Evolutionary conservation across 495 filamentous ascomycete genomes (phyloP).

Genomic region (Podospora australis): DNA sequence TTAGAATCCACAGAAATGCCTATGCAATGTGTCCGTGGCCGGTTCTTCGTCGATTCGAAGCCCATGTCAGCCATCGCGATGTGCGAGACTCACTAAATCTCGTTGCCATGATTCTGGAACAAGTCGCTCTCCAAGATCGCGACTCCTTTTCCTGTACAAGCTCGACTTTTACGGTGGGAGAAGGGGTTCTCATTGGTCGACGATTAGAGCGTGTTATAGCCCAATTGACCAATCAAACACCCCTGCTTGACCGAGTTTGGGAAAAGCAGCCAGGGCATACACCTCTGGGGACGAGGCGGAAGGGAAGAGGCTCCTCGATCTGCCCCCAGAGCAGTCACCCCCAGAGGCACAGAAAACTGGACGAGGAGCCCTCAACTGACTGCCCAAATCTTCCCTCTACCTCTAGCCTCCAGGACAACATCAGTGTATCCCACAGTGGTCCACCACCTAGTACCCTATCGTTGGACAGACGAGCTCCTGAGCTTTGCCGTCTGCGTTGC

Average conservation of each 20-base stretch:
- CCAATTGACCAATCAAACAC: constrained; percentile 15
- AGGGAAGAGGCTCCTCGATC: constrained; percentile 9
- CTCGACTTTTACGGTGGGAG: constrained; percentile 7
- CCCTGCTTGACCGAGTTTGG: constrained; percentile 7
- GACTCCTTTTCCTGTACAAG: constrained; percentile 5
- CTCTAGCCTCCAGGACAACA: constrained; percentile 3
- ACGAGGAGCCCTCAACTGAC: background rate
- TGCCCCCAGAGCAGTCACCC: background rate
- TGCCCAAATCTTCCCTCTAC: constrained; percentile 7
- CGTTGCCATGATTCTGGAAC: too few relatives aligned
- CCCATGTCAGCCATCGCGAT: too few relatives aligned
- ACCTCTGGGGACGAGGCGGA: background rate
- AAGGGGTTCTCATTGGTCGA: constrained; percentile 4
- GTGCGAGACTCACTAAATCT: too few relatives aligned
- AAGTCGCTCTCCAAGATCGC: too few relatives aligned
- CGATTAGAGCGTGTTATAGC: background rate
- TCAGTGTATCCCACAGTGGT: constrained; percentile 4
- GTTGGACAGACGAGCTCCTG: constrained; percentile 3
- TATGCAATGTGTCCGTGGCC: too few relatives aligned
- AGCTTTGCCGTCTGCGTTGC: constrained; percentile 12
- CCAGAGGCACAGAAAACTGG: constrained; percentile 13
- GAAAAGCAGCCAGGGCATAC: background rate
- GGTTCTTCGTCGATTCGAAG: too few relatives aligned
- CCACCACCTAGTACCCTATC: constrained; percentile 9
- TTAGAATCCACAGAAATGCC: too few relatives aligned